Evolutionary conservation across 495 filamentous ascomycete species (phyloP), one percentile per base, ranked within the genome.

Genomic region (Talaromyces borbonicus): DNA sequence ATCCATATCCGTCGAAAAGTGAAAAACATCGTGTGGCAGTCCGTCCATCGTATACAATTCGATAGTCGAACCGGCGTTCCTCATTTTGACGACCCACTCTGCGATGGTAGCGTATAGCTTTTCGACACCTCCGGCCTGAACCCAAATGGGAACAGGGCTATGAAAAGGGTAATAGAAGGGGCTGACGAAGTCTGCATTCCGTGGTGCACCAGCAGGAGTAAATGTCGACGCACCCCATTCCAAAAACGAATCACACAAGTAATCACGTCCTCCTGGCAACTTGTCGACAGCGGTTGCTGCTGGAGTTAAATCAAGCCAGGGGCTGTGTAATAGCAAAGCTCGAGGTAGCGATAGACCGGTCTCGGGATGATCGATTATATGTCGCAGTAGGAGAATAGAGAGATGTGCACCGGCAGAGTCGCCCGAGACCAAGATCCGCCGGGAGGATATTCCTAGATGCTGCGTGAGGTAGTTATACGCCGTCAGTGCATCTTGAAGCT

Each of bases 371-470:
- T 24, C 8, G 3, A 23, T 44, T 35, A 68, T 47, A 33, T 67
- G 62, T 11, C 72, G 61, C 11, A 73, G 48, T 15, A 74, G 51
- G 1, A 52, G 58, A 5, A 74, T 40, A 0, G 55, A 61, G 8
- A 75, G 53, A 33, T 69, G 61, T 0, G 38, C 68, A 14, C 70
- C 70, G 1, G 64, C 65, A 35, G 62, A 68, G 48, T 75, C 72
- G 6, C 71, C 69, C 32, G 62, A 65, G 0, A 72, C 23, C 7
- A 72, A 48, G 31, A 75, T 68, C 0, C 56, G 50, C 0, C 45
- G 50, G 2, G 66, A 44, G 1, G 57, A 57, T 25, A 69, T 61
- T 2, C 49, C 43, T 2, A 62, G 55, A 0, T 54, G 55, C 20
- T 53, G 47, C 11, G 68, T 38, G 2, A 74, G 61, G 39, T 64